phyloP scores from a whole-genome alignment of 164 flowering plant genomes.

The Chimonanthus praecox region DNA sequence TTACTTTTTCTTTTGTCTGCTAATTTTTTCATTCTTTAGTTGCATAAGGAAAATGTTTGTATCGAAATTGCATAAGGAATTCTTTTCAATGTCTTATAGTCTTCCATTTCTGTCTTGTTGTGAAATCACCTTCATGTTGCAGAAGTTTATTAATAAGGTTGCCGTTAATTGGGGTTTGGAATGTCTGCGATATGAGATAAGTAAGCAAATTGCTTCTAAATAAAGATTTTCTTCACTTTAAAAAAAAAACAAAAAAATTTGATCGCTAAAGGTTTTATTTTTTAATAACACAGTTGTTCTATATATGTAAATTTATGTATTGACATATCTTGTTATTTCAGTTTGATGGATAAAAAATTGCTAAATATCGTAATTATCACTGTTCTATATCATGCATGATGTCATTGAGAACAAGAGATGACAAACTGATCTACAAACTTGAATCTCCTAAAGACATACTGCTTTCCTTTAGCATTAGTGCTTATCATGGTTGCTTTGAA shows the following conservation, averaged over 20 bases:
- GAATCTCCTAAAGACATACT: no score
- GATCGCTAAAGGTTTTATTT: conserved; percentile 68
- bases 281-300: no score
- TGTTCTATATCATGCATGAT: no score
- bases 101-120: neutral
- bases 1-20: neutral
- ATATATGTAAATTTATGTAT: neutral
- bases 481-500: no score
- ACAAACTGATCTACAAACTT: no score
- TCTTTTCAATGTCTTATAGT: neutral
- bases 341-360: neutral
- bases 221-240: conserved; percentile 7
- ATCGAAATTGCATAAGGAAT: neutral
- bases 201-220: conserved; percentile 30
- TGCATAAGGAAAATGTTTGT: neutral
- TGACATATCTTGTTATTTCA: neutral
- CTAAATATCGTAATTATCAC: no score
- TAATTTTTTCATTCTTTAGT: neutral
- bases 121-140: conserved; percentile 20
- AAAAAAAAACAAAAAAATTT: conserved; percentile 84
- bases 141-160: conserved; percentile 83
- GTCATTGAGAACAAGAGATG: no score
- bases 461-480: no score
- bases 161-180: conserved; percentile 85
- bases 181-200: conserved; percentile 94